These are phyloP conservation scores for Rhodamnia rubescens DNA, from an alignment of 345 rosid species.

Conservation along the genomic window DNA sequence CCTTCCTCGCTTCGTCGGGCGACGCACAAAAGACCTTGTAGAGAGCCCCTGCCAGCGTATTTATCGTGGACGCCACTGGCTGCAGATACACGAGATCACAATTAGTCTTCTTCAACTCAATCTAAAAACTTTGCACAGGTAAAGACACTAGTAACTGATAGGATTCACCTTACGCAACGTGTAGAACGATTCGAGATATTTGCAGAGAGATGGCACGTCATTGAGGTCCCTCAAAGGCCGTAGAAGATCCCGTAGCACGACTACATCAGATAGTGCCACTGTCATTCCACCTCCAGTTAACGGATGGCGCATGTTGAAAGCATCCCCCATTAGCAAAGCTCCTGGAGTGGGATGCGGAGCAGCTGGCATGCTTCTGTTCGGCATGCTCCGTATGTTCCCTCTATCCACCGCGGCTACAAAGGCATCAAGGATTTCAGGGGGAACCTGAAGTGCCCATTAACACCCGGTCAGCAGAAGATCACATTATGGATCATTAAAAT, in stretches of 20 bases:
- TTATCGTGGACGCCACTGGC: not conserved
- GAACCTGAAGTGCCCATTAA: not conserved
- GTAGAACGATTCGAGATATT: not conserved
- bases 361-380: not conserved
- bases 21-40: not conserved
- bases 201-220: not conserved
- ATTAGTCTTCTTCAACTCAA: not conserved
- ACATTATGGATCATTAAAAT: not conserved
- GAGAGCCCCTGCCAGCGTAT: not conserved
- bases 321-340: not conserved
- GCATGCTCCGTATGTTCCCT: not conserved
- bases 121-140: not conserved
- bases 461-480: not conserved
- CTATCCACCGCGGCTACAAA: not conserved
- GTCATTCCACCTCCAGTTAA: not conserved
- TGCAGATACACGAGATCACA: not conserved
- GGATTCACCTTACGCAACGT: not conserved
- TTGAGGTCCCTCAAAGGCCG: not conserved
- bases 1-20: not conserved
- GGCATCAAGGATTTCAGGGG: not conserved
- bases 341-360: not conserved
- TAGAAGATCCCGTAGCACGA: not conserved
- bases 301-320: not conserved
- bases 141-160: not conserved
- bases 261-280: not conserved